Percentiles rank a stretch among this genome's conserved stretches.
Conservation (phyloP, 177 flowering plant species). For the Vitis hybrid region DNA sequence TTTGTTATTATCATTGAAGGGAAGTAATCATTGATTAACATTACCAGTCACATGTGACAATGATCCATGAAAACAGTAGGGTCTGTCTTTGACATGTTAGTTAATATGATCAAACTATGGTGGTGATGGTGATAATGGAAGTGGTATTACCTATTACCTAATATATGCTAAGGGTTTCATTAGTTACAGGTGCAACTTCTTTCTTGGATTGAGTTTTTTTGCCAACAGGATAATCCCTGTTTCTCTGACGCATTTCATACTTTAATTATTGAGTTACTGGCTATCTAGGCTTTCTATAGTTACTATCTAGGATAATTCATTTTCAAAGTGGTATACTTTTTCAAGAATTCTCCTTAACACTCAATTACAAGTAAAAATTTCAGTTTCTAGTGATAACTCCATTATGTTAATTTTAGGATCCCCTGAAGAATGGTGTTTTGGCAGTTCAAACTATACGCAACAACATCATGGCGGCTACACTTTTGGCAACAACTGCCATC, state of each 20-base stretch:
- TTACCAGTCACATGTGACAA: background rate
- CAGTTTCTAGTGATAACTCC: background rate
- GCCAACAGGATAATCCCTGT: background rate
- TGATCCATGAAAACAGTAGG: background rate
- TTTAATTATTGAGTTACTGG: no score
- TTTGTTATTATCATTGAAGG: background rate
- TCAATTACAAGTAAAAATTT: no score
- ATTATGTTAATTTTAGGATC: constrained; percentile 49
- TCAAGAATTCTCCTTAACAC: background rate
- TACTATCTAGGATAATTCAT: no score
- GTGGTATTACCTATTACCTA: background rate
- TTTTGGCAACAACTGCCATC: constrained; percentile 79
- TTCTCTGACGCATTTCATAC: background rate
- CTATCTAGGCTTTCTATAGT: no score
- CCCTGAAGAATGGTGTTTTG: constrained; percentile 66
- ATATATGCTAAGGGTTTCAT: background rate
- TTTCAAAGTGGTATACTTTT: background rate
- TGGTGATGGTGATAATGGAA: background rate
- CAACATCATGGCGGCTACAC: constrained; percentile 87
- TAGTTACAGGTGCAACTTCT: background rate
- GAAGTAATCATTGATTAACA: background rate
- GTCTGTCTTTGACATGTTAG: background rate
- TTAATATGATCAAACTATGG: background rate
- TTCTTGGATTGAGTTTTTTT: background rate
- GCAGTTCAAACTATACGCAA: constrained; percentile 85